Evolutionary conservation across 2,329 filamentous ascomycete species (phyloP), one percentile per base, ranked within the genome.

Genomic region (Aspergillus terreus): DNA sequence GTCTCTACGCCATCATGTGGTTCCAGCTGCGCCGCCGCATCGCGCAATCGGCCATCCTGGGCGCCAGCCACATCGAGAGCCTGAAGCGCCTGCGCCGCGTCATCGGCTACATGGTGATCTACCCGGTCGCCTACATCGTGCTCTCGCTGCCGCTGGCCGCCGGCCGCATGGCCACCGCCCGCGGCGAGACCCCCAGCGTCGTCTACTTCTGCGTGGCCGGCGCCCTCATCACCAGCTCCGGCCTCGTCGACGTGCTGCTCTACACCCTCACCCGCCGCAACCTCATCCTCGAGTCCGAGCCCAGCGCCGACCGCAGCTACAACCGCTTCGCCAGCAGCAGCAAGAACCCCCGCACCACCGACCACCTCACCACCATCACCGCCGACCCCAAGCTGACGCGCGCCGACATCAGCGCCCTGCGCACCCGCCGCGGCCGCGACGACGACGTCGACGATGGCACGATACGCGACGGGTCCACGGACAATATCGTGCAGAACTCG

Each of bases 61-160:
- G 66, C 44, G 65, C 60, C 57, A 67, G 57, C 44, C 70, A 71
- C 48, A 63, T 61, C 19, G 66, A 72, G 36, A 71, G 69, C 54
- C 58, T 74, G 14, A 64, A 65, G 50, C 71, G 69, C 10, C 59
- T 75, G 6, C 68, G 67, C n/a, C 71, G 73, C 17, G 73, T 75
- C 1, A 70, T 74, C 46, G 68, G 71, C 36, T 76, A 75, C 66
- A 76, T 76, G 73, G 69, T 75, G 43, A 73, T 76, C 51, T 76
- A 76, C 50, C 73, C 73, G 1, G 63, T 78, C 11, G 73, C 70
- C 10, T 88, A 88, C 62, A 80, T 81, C 4, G 69, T 85, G 11
- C 58, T 82, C 38, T 87, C 86, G 50, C 76, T 90, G 23, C 86
- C 86, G 1, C 75, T 82, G 6, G 84, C 83, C 2, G 73, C 72